Evolutionary conservation across 768 basidiomycete genomes (phyloP).

Genomic region (Xerocomellus chrysenteron): DNA sequence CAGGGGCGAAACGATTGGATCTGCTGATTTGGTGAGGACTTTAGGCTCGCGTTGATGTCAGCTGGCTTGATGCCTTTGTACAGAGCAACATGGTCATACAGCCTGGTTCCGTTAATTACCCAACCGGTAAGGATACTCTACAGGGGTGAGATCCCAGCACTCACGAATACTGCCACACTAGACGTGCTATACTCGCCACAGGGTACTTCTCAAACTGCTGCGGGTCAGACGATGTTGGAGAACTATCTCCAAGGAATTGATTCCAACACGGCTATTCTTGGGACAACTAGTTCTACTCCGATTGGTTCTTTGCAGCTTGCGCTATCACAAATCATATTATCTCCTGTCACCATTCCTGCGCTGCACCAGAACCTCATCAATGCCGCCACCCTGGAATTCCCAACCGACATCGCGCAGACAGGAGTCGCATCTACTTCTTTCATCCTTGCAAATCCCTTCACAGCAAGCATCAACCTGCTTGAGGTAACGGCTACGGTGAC

Average conservation of each 20-base stretch:
- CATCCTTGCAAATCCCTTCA: constrained; percentile 65
- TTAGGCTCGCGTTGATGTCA: neutral
- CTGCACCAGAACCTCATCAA: constrained; percentile 61
- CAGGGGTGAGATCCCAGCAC: neutral
- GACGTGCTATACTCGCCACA: constrained; percentile 64
- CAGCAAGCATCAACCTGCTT: constrained; percentile 66
- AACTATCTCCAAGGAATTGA: constrained; percentile 68
- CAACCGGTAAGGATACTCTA: constrained; percentile 42
- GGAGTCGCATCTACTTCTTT: constrained; percentile 60
- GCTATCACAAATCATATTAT: constrained; percentile 56
- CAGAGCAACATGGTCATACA: constrained; percentile 55
- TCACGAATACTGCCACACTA: constrained; percentile 17
- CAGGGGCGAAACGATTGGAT: constrained; percentile 54
- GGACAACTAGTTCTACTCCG: constrained; percentile 53
- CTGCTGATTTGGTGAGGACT: constrained; percentile 51
- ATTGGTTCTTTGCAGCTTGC: constrained; percentile 62
- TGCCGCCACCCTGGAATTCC: constrained; percentile 57
- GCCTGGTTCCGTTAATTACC: constrained; percentile 56
- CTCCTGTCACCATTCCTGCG: constrained; percentile 64
- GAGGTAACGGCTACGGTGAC: constrained; percentile 51
- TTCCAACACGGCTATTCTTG: constrained; percentile 54
- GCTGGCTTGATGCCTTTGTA: constrained; percentile 4
- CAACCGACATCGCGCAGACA: constrained; percentile 57
- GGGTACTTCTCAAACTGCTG: constrained; percentile 45
- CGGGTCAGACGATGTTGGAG: constrained; percentile 57